Evolutionary conservation across 2,329 filamentous ascomycete species (phyloP), one percentile per base, ranked within the genome.

Genomic region (Epichloe coenophiala): DNA sequence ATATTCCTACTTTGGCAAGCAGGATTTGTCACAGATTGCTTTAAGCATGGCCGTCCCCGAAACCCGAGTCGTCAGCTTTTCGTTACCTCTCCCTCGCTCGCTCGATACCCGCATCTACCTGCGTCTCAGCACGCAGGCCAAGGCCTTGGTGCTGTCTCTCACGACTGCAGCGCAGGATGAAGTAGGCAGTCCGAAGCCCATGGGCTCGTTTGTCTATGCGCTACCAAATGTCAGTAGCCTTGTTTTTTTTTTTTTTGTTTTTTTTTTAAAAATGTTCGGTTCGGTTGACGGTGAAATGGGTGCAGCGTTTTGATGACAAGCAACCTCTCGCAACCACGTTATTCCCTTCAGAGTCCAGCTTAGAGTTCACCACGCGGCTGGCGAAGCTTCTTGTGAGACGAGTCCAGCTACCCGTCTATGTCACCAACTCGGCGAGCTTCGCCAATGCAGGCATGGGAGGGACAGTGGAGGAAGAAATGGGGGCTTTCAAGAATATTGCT

Each of bases 131-230:
- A 71, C 77, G 50, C 76, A 76, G 53, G 67, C 74, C 39, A 81
- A 78, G 58, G 76, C 74, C 33, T 66, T 83, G 50, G 64, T 80
- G 49, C 63, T 84, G n/a, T 80, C 80, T 59, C 67, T 84, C 44
- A 79, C 80, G 1, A 83, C 81, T 0, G 71, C 75, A 3, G 63
- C 73, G 27, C 70, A 71, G 50, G 77, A 78, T 48, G 75, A 80
- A 41, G 63, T 67, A n/a, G 69, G 69, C 12, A 62, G 67, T 8
- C 63, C 73, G 7, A 70, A 77, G 40, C 71, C 77, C 47, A 76
- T 97, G 67, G 91, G 93, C 3, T 95, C 88, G 47, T 91, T 97
- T 62, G 87, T 97, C 44, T 97, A 95, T 64, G 87, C 90, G 3
- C 79, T 98, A 65, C 91, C 93, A n/a, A 86, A 95, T 69, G 93